Evolutionary conservation across 2,329 filamentous ascomycete genomes (phyloP), one percentile per base, ranked within the genome.

Genomic region (Talaromyces sp.): DNA sequence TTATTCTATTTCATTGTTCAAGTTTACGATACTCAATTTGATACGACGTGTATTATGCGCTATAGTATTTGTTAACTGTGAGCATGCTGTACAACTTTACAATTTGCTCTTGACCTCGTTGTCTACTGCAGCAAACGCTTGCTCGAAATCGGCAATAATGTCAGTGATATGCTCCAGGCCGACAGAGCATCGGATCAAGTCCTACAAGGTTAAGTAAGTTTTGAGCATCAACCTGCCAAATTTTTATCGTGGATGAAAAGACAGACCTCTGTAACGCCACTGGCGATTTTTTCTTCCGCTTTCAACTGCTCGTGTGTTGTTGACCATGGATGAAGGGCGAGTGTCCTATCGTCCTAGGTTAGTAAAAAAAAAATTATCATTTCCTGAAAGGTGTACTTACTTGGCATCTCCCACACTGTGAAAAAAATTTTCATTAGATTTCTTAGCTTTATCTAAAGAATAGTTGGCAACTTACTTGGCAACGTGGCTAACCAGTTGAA

Each of bases 101-200:
- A 46, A 13, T 24, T 46, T 46, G 43, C 43, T 46, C 21, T 46
- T 46, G 3, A 46, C 8, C 3, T 46, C n/a, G 3, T n/a, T 19
- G 43, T 46, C 43, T 46, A 46, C 43, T 46, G 43, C 43, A 24
- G 43, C 43, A 46, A 46, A 46, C n/a, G 43, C 43, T 24, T 46
- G 43, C 43, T 46, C 21, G 73, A 98, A 97, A 77, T 98, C 93
- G 68, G 87, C 89, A 71, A 96, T 93, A 70, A 97, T 97, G 71
- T 98, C 93, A 78, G 96, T 92, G 72, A 97, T 96, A 75, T 97
- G 91, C 80, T 98, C 93, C 0, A 89, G 96, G 56, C 93, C 93
- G 62, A 97, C 93, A 0, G 93, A 96, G 71, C 97, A 93, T 64
- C 93, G 90, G 76, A 97, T 96, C 46, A 93, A 86, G 71, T 96